Percentiles rank a stretch among this genome's conserved stretches.
phyloP scores from a whole-genome alignment of 225 moss, liverwort and hornwort genomes.

The Marchantia polymorpha region DNA sequence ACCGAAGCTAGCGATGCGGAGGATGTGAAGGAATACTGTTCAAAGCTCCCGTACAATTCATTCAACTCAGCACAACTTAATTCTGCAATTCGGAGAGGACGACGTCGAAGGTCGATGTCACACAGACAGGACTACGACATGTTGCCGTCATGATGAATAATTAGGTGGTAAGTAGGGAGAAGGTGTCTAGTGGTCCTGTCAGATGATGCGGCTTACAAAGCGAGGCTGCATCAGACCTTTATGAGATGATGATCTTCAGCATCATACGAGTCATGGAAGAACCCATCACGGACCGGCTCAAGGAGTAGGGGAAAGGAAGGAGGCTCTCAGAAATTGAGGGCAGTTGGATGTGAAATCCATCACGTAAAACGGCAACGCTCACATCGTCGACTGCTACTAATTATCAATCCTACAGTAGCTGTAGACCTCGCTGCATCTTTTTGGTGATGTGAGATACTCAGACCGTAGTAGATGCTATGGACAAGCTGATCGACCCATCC shows the following conservation, averaged over 20 bases:
- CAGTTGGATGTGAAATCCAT: background rate
- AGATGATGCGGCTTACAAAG: slow-evolving; percentile 6
- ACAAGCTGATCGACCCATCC: background rate
- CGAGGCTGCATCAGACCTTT: background rate
- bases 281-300: background rate
- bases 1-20: background rate
- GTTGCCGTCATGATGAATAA: slow-evolving; percentile 10
- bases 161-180: background rate
- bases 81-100: background rate
- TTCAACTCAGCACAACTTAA: background rate
- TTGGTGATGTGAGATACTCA: background rate
- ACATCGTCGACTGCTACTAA: no score
- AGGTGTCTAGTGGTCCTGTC: slow-evolving; percentile 2
- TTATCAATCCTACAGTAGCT: background rate
- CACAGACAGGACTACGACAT: background rate
- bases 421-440: no score
- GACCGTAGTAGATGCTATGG: background rate
- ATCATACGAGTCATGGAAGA: slow-evolving; percentile 7
- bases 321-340: background rate
- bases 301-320: background rate
- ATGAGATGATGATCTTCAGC: slow-evolving; percentile 1
- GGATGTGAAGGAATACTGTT: background rate
- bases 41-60: background rate
- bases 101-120: background rate
- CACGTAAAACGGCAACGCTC: background rate